Percentiles rank a stretch among this genome's conserved stretches.
Evolutionary conservation across 2,329 filamentous ascomycete genomes (phyloP).

Genomic region (Coniochaeta sp.): DNA sequence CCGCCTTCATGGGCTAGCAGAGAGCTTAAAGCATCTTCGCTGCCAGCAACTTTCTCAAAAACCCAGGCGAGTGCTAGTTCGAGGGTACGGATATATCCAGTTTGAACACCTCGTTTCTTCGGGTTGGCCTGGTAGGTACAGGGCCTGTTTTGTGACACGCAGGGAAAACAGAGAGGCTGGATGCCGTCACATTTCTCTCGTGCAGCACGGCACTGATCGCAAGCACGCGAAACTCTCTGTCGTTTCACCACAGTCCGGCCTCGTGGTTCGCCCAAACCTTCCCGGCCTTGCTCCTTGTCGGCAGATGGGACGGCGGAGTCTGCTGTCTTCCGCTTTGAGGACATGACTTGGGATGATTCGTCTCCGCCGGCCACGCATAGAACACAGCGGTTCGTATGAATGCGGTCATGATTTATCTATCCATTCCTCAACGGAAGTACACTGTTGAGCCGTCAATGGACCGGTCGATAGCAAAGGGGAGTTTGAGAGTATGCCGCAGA

Average conservation of each 20-base stretch:
- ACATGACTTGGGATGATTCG: slow-evolving; percentile 19
- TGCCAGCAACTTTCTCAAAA: slow-evolving; percentile 52
- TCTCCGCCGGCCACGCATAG: neutral
- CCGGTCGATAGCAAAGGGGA: neutral
- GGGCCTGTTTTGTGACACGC: slow-evolving; percentile 50
- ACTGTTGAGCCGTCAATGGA: neutral
- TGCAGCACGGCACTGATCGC: slow-evolving; percentile 59
- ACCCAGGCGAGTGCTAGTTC: slow-evolving; percentile 62
- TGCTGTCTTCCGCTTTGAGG: slow-evolving; percentile 27
- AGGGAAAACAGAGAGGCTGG: slow-evolving; percentile 60
- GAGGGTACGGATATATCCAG: slow-evolving; percentile 70
- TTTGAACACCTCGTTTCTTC: slow-evolving; percentile 71
- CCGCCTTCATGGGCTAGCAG: slow-evolving; percentile 40
- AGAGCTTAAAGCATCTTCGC: slow-evolving; percentile 48
- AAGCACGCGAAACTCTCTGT: slow-evolving; percentile 60
- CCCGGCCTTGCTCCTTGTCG: neutral
- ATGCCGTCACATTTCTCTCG: slow-evolving; percentile 67
- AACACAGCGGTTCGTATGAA: neutral
- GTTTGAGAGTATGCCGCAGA: neutral
- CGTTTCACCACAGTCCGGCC: slow-evolving; percentile 38
- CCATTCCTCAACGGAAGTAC: neutral
- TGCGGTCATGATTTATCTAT: neutral
- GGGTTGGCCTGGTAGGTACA: slow-evolving; percentile 68
- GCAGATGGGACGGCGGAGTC: slow-evolving; percentile 10
- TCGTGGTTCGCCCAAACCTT: slow-evolving; percentile 10